Evolutionary conservation across 208 protist genomes (phyloP).

Genomic region (Leishmania major): DNA sequence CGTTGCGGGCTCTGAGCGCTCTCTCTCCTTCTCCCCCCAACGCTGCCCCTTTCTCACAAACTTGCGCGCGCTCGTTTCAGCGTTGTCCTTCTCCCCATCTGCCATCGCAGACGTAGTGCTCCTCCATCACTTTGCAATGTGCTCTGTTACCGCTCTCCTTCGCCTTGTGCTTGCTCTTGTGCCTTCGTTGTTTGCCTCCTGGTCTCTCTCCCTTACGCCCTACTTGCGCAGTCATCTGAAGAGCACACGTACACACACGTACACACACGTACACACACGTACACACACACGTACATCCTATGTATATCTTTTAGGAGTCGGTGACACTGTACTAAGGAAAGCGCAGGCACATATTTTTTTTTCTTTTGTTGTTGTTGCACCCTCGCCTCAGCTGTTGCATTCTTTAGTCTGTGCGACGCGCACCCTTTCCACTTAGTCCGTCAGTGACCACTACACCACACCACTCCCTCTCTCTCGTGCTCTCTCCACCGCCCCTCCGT

Average conservation of each 20-base stretch:
- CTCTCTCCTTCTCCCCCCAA: not conserved
- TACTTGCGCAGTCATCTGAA: not conserved
- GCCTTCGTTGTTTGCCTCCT: not conserved
- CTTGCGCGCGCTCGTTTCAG: not conserved
- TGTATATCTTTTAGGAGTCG: conserved; percentile 4
- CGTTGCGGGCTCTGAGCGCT: not conserved
- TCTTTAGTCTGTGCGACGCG: not conserved
- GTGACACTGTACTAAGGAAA: not conserved
- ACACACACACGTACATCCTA: conserved; percentile 1
- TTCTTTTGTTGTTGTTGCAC: no score
- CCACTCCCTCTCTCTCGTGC: not conserved
- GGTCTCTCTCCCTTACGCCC: not conserved
- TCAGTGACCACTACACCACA: not conserved
- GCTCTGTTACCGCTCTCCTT: not conserved
- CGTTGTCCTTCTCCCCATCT: no score
- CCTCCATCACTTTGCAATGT: not conserved
- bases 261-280: not conserved
- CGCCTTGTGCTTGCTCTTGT: not conserved
- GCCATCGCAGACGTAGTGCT: not conserved
- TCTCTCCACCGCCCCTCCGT: not conserved
- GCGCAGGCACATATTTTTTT: not conserved
- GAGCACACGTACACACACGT: not conserved
- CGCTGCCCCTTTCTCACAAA: not conserved
- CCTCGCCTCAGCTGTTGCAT: not conserved
- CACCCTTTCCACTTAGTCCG: not conserved